phyloP scores from a whole-genome alignment of 179 eudicot species.

The Beta lomatogona region DNA sequence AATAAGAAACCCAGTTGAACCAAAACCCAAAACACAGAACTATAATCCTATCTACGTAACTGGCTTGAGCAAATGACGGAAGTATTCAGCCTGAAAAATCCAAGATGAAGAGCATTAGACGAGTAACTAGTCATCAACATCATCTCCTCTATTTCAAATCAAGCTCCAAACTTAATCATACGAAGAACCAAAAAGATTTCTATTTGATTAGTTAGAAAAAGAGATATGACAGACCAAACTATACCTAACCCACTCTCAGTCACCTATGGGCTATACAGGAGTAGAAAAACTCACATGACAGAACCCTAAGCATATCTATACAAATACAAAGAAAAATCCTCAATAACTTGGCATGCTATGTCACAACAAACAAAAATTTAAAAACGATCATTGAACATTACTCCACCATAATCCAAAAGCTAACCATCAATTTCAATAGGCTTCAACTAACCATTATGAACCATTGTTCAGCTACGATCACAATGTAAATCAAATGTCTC shows the following conservation, averaged over 20 bases:
- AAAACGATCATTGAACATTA: too few relatives aligned
- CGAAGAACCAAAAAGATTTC: not conserved
- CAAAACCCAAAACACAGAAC: conserved; percentile 38
- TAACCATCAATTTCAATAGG: not conserved
- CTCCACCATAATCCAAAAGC: not conserved
- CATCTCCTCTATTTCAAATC: not conserved
- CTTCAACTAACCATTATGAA: not conserved
- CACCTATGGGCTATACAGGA: not conserved
- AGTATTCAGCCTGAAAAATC: conserved; percentile 89
- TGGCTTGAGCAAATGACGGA: conserved; percentile 93
- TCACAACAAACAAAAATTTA: not conserved
- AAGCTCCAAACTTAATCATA: not conserved
- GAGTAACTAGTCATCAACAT: not conserved
- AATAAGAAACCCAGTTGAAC: conserved; percentile 55
- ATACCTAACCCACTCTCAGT: too few relatives aligned
- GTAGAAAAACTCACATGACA: not conserved
- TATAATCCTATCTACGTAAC: conserved; percentile 73
- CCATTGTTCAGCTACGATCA: too few relatives aligned
- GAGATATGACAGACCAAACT: too few relatives aligned
- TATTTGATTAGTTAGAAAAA: too few relatives aligned
- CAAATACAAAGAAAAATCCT: not conserved
- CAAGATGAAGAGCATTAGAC: conserved; percentile 13
- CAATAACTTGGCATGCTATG: not conserved
- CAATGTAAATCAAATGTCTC: too few relatives aligned
- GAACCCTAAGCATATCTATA: not conserved